These are phyloP conservation scores for Calonectria honghensis DNA, from an alignment of 2,329 filamentous ascomycete species.

Conservation along the genomic window DNA sequence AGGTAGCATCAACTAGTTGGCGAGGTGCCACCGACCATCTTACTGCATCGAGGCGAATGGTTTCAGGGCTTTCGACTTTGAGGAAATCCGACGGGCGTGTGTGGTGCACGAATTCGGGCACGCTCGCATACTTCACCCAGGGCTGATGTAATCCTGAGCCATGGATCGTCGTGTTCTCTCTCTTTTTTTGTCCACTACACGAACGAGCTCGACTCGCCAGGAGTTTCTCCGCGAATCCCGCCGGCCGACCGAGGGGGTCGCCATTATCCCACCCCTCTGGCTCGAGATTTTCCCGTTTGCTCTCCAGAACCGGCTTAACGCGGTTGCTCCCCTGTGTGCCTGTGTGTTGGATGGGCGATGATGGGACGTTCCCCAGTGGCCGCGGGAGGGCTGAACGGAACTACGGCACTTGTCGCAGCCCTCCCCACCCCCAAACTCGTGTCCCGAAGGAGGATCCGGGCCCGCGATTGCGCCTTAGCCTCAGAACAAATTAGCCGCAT, in stretches of 20 bases:
- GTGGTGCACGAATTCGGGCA: conserved; percentile 5
- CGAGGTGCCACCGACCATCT: conserved; percentile 14
- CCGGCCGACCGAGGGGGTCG: not conserved
- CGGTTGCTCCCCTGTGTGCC: not conserved
- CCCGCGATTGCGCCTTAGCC: conserved; percentile 14
- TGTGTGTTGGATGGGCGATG: not conserved
- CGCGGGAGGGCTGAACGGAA: conserved; percentile 22
- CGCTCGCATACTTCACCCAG: not conserved
- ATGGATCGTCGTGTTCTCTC: not conserved
- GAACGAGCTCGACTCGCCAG: not conserved
- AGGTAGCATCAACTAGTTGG: conserved; percentile 23
- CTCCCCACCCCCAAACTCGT: not conserved
- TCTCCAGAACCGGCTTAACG: not conserved
- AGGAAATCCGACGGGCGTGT: not conserved
- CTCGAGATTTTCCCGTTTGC: conserved; percentile 5
- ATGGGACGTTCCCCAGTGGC: not conserved
- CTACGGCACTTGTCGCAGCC: conserved; percentile 28
- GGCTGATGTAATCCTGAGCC: conserved; percentile 13
- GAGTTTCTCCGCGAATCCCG: conserved; percentile 22
- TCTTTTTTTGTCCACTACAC: not conserved
- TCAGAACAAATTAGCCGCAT: conserved; percentile 19
- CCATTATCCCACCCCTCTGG: conserved; percentile 1
- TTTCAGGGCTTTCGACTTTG: conserved; percentile 25
- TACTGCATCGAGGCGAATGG: conserved; percentile 26
- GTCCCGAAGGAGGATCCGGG: conserved; percentile 23